Base-by-base conservation (phyloP, 2,329 filamentous ascomycete genomes). In the Hypoxylon sp. region DNA sequence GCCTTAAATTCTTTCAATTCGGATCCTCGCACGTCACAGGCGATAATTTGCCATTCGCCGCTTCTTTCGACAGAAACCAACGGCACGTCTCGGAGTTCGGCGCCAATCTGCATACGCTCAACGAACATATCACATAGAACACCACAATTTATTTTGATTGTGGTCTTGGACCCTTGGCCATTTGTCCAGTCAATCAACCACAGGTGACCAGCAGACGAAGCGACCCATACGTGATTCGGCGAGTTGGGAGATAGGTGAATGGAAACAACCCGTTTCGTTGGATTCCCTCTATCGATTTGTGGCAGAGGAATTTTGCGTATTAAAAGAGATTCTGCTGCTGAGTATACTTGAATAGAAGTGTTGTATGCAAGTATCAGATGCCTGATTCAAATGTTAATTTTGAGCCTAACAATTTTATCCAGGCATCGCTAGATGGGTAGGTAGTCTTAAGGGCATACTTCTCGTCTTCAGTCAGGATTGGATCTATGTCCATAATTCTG, bases 321-420 rank as follows among this genome's bases (percentile, higher is more conserved):
- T 22, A 97, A 87, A 54, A 97, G 87, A 1, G 96, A 98, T 60
- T 94, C 94, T 71, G 88, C 84, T 31, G 93, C 88, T 1, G 92
- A 92, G 80, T 96, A 97, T 26, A 97, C 86, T 78, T 94, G 92
- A 59, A 98, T 84, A 9, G 91, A 91, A 29, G 88, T 90, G 67
- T 90, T 87, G 75, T 93, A 93, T 33, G 91, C 88, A 62, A 97
- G 79, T 63, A 98, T 90, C 42, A 98, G 78, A 80, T 91, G 87
- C 77, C 93, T 94, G 39, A 39, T 22, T n/a, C 8, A 3, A 47
- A 31, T 66, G 74, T 82, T 58, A 81, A 76, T 54, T 33, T 19
- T 48, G 8, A 37, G 24, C 22, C 48, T 58, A 44, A 39, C 9
- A 31, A 52, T 53, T 26, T 19, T 14, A n/a, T 48, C 13, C 35